Evolutionary conservation across 1,284 basidiomycete species (phyloP), one percentile per base, ranked within the genome.

Genomic region (Trichosporon sp.): DNA sequence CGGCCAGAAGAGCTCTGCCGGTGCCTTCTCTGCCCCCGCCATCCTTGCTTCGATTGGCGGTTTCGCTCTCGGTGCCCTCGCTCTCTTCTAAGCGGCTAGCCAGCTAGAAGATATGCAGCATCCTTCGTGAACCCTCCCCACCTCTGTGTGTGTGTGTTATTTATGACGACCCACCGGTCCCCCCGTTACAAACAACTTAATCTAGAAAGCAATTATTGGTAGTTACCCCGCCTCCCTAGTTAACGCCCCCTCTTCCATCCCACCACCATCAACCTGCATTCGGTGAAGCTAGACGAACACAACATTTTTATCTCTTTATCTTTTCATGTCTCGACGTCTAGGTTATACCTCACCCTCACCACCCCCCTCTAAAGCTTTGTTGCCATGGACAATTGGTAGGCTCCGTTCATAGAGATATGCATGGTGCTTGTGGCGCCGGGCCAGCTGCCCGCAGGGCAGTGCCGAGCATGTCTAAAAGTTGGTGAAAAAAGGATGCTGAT

Each of bases 41-140:
- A 29, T 62, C 14, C 64, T 56, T 33, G 60, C 57, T 46, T 46
- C 63, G 58, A 23, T 67, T 40, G 49, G 58, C 34, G 64, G 61
- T 62, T 66, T 62, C 31, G 19, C 65, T 44, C 59, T 66, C 25
- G 71, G 70, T 56, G 67, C 65, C 61, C 52, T 69, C 33, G 70
- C 67, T 44, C 64, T 71, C 59, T 64, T 74, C 64, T 74, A 74
- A 71, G 56, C 29, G 19, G 6, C 13, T 29, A n/a, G n/a, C 19
- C 40, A 10, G 40, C 40, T 44, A 29, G 49, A 54, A 27, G 46
- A 52, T 29, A n/a, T n/a, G n/a, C n/a, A n/a, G n/a, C n/a, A n/a
- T n/a, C n/a, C 16, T 40, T 44, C 23, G 40, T 44, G 40, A 44
- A n/a, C 23, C 40, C 40, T 44, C 40, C n/a, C n/a, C n/a, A n/a